Evolutionary conservation across 2,329 filamentous ascomycete species (phyloP), one percentile per base, ranked within the genome.

Genomic region (Periconia sp.): DNA sequence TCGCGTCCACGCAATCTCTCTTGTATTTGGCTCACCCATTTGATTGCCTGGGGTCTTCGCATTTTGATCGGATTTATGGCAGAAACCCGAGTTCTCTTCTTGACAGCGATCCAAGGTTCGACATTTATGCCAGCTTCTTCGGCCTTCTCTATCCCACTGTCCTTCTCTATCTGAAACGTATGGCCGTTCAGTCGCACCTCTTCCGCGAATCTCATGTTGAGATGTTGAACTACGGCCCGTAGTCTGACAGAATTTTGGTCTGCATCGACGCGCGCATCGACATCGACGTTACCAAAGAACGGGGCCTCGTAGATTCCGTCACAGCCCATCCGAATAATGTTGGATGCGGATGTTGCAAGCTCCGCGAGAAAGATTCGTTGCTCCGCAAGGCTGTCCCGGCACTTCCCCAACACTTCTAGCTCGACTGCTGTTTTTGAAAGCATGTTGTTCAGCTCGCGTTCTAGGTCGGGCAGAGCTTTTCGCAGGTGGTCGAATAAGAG

Each of bases 141-240:
- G 6, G 51, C 58, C 45, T 70, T 55, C 7, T 45, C 47, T 15
- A n/a, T n/a, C n/a, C 47, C 49, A 33, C 14, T 8, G 7, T 33
- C 31, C 33, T 55, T 47, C n/a, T 23, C 33, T 0, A 41, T 20
- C 11, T 62, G 56, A n/a, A 52, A 73, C 14, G 64, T 71, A 48
- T 80, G 76, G 0, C 84, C 83, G 0, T 62, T 52, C 0, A 60
- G 44, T 0, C 64, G 61, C 68, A 86, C 80, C 1, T 70, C 50
- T 0, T 73, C 57, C 0, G 79, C 72, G 56, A 87, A 87, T 0
- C 73, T 65, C 0, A 68, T 52, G 45, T 81, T 79, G 1, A 77
- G 64, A 37, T 81, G 77, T 49, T 85, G 82, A 1, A 85, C 71
- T 0, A 81, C 73, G 0, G 84, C 82, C 0, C 84, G 77, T 3